phyloP scores from a whole-genome alignment of 2,329 filamentous ascomycete genomes.

The Phyllosticta paracitricarpa region DNA sequence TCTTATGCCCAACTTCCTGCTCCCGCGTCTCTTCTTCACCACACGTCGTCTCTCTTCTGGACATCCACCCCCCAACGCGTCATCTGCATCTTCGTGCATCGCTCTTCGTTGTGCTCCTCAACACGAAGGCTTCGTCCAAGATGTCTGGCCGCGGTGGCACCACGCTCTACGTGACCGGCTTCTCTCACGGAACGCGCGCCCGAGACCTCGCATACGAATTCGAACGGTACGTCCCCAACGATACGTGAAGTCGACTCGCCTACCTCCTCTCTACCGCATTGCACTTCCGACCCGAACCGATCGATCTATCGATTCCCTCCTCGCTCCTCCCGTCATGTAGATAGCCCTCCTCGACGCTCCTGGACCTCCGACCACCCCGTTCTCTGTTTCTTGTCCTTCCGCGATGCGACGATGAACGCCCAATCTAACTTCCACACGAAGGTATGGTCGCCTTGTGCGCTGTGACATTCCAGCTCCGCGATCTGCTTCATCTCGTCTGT shows the following conservation, averaged over 20 bases:
- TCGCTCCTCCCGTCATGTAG: conserved; percentile 21
- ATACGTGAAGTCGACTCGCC: conserved; percentile 22
- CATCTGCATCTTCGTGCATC: conserved; percentile 9
- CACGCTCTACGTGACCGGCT: conserved; percentile 97
- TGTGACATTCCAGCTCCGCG: conserved; percentile 97
- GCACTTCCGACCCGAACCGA: conserved; percentile 8
- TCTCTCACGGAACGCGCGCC: conserved; percentile 95
- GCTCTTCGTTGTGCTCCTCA: not conserved
- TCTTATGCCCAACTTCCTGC: not conserved
- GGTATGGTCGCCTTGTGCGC: conserved; percentile 93
- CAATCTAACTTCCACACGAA: conserved; percentile 44
- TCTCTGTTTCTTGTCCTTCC: conserved; percentile 13
- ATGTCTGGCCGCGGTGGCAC: conserved; percentile 86
- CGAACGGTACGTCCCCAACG: conserved; percentile 89
- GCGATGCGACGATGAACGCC: conserved; percentile 5
- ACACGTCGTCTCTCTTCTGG: not conserved
- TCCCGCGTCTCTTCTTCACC: conserved; percentile 5
- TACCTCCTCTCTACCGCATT: conserved; percentile 22
- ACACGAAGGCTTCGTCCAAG: not conserved
- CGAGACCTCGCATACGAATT: conserved; percentile 99
- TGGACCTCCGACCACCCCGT: conserved; percentile 13
- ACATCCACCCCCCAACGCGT: conserved; percentile 5
- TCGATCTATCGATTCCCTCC: conserved; percentile 26
- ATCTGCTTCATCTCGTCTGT: conserved; percentile 91
- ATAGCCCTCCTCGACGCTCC: conserved; percentile 10